Evolutionary conservation across 352 stramenopile genomes (phyloP), one percentile per base, ranked within the genome.

Genomic region (Pythium aquatile): DNA sequence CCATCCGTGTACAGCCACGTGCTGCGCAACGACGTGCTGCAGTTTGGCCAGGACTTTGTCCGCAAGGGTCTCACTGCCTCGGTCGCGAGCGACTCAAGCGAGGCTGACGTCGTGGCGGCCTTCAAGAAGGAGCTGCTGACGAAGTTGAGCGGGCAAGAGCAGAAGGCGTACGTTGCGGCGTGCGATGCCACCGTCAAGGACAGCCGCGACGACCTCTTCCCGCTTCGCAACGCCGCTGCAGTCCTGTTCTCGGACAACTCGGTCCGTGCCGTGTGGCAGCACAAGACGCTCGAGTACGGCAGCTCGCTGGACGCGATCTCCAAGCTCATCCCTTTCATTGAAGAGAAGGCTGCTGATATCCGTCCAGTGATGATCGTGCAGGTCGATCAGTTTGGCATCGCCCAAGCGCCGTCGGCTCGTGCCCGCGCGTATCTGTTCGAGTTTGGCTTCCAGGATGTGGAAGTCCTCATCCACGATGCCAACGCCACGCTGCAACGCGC

Each of bases 351-450:
- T 9, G 30, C 7, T 1, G 61, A 58, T 1, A 52, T 58, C 11
- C 55, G 28, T 5, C 76, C 85, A 4, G 48, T 85, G 40, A 71
- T 90, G 28, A 65, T 96, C 32, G 68, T 93, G 14, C 85, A 95
- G 52, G 86, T 88, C 52, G 91, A 97, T 77, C 88, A 97, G 65
- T 96, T 93, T 65, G 91, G 88, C 28, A 85, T 97, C 30, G 71
- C 88, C 5, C 88, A 97, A 72, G 78, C 85, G 10, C 91, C 88
- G 1, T 95, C 93, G 63, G 91, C 88, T 8, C 75, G 78, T 28
- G 91, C 82, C 17, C 80, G 91, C 24, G 83, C 87, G 11, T 96
- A 94, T 70, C 79, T 97, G 55, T 87, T 76, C 54, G 91, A 97
- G 70, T 83, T 90, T 62, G 82, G 77, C 33, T 84, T 79, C 68